Evolutionary conservation across 192 early-diverging fungal species (phyloP).

Genomic region (Podila horticola): DNA sequence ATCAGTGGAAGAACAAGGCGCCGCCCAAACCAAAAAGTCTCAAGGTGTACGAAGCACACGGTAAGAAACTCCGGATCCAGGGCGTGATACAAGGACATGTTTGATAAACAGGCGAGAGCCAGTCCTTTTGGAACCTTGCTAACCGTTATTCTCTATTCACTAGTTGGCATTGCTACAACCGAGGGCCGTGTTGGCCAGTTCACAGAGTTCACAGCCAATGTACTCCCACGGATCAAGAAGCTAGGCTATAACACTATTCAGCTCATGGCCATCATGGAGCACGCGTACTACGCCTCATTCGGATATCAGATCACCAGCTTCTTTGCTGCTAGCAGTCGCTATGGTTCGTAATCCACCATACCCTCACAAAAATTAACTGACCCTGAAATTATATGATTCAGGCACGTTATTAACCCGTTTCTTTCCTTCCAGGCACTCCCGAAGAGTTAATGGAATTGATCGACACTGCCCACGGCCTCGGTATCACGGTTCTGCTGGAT

Average conservation of each 20-base stretch:
- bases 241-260: constrained; percentile 85
- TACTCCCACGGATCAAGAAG: constrained; percentile 83
- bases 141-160: not conserved
- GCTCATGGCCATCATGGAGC: constrained; percentile 96
- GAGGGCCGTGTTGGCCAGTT: constrained; percentile 85
- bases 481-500: constrained; percentile 88
- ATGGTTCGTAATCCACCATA: constrained; percentile 56
- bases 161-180: constrained; percentile 90
- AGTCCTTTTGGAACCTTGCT: too few species aligned
- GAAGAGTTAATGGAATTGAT: constrained; percentile 91
- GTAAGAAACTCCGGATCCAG: constrained; percentile 31
- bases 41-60: constrained; percentile 92
- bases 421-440: constrained; percentile 63
- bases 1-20: constrained; percentile 80
- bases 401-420: not conserved
- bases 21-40: constrained; percentile 74
- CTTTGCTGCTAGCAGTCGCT: constrained; percentile 90
- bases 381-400: too few species aligned
- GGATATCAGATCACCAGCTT: constrained; percentile 98
- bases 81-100: not conserved
- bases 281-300: constrained; percentile 96
- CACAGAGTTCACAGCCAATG: constrained; percentile 84
- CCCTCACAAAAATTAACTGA: not conserved
- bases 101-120: too few species aligned
- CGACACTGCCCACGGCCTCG: constrained; percentile 90